Evolutionary conservation across 768 basidiomycete species (phyloP).

Genomic region (Leccinum truebloodii): DNA sequence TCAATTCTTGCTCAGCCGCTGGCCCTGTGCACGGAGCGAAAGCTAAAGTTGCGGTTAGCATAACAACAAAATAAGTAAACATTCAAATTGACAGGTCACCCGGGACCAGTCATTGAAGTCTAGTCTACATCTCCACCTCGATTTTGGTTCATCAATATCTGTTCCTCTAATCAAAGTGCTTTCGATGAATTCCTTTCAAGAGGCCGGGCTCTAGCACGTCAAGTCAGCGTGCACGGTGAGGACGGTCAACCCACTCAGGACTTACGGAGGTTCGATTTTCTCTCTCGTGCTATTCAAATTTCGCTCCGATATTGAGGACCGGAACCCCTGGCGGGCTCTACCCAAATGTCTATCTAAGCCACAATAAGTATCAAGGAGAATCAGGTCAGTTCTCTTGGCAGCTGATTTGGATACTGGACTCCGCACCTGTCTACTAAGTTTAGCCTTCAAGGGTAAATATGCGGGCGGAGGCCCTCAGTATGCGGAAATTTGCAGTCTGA

Average conservation of each 20-base stretch:
- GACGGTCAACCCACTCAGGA: background rate
- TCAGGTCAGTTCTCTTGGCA: conserved; percentile 10
- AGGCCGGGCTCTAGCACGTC: background rate
- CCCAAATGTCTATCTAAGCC: background rate
- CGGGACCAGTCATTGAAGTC: background rate
- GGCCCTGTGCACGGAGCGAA: conserved; percentile 8
- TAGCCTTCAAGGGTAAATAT: conserved; percentile 2
- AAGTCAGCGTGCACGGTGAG: background rate
- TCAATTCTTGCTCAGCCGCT: background rate
- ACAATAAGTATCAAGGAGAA: conserved; percentile 9
- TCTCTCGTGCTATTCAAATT: background rate
- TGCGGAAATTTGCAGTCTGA: background rate
- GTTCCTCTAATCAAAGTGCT: background rate
- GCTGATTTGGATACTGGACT: conserved; percentile 2
- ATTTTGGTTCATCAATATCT: conserved; percentile 1
- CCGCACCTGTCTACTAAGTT: conserved; percentile 3
- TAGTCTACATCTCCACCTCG: background rate
- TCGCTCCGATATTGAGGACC: background rate
- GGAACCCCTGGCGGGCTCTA: background rate
- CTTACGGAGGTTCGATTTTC: background rate
- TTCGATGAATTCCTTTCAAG: background rate
- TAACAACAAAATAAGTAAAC: conserved; percentile 3
- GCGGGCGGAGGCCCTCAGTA: background rate
- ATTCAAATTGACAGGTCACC: conserved; percentile 6
- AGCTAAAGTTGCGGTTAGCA: conserved; percentile 1